Evolutionary conservation across 1,284 basidiomycete species (phyloP).

Genomic region (Coniophora puteana): DNA sequence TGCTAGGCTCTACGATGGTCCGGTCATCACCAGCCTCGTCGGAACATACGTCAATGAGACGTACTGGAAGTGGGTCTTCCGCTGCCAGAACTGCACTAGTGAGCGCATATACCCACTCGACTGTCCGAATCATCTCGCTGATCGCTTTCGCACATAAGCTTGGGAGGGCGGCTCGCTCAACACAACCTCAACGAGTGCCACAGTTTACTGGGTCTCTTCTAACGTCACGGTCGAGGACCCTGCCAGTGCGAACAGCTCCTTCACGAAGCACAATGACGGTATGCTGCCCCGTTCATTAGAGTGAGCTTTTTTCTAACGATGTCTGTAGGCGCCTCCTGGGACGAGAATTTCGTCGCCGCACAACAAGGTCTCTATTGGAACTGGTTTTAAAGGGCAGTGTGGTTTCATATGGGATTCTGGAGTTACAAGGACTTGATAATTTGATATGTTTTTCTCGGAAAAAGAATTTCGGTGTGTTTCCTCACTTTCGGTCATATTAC

Average conservation of each 20-base stretch:
- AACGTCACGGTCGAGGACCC: slow-evolving; percentile 32
- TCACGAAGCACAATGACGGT: slow-evolving; percentile 46
- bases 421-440: too few relatives aligned
- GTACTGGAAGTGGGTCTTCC: slow-evolving; percentile 32
- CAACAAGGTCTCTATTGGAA: not conserved
- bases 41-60: slow-evolving; percentile 28
- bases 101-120: slow-evolving; percentile 11
- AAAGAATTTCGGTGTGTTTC: too few relatives aligned
- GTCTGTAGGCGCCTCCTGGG: not conserved
- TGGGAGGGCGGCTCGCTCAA: slow-evolving; percentile 39
- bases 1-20: slow-evolving; percentile 22
- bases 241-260: slow-evolving; percentile 33
- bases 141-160: slow-evolving; percentile 19
- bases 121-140: not conserved
- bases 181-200: slow-evolving; percentile 32
- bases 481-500: too few relatives aligned
- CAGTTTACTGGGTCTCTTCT: slow-evolving; percentile 52
- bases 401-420: too few relatives aligned
- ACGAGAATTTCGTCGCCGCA: not conserved
- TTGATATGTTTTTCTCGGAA: too few relatives aligned
- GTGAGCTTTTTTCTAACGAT: not conserved
- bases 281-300: slow-evolving; percentile 10
- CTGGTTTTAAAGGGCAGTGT: not conserved
- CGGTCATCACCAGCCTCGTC: slow-evolving; percentile 26
- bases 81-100: slow-evolving; percentile 34